Conservation (phyloP, 2,329 filamentous ascomycete genomes). For the Neonectria sp. region DNA sequence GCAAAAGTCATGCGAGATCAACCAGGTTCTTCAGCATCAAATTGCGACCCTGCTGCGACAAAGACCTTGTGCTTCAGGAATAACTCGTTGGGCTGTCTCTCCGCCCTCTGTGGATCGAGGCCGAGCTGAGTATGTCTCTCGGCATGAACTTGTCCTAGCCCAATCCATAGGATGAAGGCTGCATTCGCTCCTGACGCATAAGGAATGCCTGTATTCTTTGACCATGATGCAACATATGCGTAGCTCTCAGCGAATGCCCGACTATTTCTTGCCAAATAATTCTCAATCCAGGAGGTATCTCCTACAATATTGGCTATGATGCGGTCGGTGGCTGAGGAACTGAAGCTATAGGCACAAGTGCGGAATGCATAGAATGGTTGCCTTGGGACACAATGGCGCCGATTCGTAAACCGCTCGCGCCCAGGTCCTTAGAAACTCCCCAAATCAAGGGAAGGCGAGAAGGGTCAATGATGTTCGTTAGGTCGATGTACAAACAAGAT, state of each 20-base stretch:
- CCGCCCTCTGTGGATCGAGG: constrained; percentile 27
- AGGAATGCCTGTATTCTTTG: constrained; percentile 58
- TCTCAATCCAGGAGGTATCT: constrained; percentile 59
- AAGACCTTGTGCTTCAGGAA: constrained; percentile 53
- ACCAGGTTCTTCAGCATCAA: constrained; percentile 55
- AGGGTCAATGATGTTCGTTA: constrained; percentile 61
- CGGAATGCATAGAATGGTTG: constrained; percentile 56
- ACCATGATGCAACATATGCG: constrained; percentile 53
- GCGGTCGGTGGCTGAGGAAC: constrained; percentile 60
- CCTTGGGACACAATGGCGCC: constrained; percentile 64
- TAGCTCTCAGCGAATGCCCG: constrained; percentile 57
- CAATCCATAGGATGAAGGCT: constrained; percentile 69
- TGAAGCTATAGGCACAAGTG: constrained; percentile 59
- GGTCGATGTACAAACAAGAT: constrained; percentile 62
- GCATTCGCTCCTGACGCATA: constrained; percentile 65
- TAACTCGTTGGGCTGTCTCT: constrained; percentile 46
- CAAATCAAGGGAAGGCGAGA: constrained; percentile 66
- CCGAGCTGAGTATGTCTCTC: constrained; percentile 25
- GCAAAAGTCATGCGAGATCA: constrained; percentile 47
- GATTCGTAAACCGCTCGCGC: constrained; percentile 68
- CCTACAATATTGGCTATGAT: constrained; percentile 58
- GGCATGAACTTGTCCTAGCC: constrained; percentile 56
- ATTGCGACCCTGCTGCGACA: constrained; percentile 53
- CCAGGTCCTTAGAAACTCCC: constrained; percentile 67
- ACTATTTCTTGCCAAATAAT: constrained; percentile 62